Percentiles rank a stretch among this genome's conserved stretches.
Conservation (phyloP, 352 stramenopile species). For the Saprolegnia parasitica region DNA sequence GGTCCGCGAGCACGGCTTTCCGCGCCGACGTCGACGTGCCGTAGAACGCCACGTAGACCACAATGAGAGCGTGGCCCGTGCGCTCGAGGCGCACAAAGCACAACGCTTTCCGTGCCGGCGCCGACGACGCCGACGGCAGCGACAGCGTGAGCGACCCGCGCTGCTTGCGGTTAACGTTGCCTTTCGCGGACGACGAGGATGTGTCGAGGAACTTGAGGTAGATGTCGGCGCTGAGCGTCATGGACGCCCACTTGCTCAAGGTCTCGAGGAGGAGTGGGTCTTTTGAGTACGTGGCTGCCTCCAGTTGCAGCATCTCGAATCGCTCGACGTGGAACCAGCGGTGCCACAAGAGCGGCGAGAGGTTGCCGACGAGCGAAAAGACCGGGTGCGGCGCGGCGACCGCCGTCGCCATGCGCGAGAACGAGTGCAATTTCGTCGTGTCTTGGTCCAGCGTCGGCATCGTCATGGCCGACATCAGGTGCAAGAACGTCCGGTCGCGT, state of each 20-base stretch:
- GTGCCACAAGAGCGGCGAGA: constrained; percentile 84
- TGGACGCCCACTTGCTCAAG: constrained; percentile 72
- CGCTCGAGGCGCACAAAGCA: constrained; percentile 80
- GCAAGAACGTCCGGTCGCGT: constrained; percentile 75
- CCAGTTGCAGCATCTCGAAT: constrained; percentile 72
- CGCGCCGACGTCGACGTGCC: constrained; percentile 56
- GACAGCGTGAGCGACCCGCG: constrained; percentile 18
- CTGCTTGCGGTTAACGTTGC: constrained; percentile 26
- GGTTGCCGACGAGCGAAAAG: constrained; percentile 86
- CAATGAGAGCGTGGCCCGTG: constrained; percentile 73
- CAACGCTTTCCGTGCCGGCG: constrained; percentile 40
- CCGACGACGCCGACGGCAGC: neutral
- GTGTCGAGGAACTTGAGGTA: constrained; percentile 67
- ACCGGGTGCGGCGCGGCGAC: constrained; percentile 49
- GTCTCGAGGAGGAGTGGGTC: constrained; percentile 47
- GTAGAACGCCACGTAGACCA: constrained; percentile 84
- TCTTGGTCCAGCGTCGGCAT: constrained; percentile 29
- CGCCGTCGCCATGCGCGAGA: constrained; percentile 17
- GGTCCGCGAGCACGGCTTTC: constrained; percentile 60
- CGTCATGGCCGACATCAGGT: constrained; percentile 70
- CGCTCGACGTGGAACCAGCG: constrained; percentile 86
- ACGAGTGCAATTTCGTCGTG: constrained; percentile 4
- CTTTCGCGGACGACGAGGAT: neutral
- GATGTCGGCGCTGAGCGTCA: constrained; percentile 68
- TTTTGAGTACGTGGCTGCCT: neutral